Conservation (phyloP, 768 basidiomycete genomes). For the Phlebiopsis flavidoalba region DNA sequence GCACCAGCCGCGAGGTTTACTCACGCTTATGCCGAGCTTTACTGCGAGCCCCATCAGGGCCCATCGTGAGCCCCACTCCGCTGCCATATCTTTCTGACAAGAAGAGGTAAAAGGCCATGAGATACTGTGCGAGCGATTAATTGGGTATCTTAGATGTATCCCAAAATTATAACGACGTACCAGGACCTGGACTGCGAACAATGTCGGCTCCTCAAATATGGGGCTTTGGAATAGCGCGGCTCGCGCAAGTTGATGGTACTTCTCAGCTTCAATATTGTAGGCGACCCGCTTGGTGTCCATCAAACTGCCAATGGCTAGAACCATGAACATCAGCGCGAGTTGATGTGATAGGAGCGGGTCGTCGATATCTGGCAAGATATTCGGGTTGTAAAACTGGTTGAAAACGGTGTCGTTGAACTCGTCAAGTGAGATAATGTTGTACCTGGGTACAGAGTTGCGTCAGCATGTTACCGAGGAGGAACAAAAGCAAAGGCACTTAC, state of each 20-base stretch:
- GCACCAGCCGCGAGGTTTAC: conserved; percentile 15
- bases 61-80: conserved; percentile 58
- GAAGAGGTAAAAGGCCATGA: conserved; percentile 48
- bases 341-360: conserved; percentile 43
- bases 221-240: conserved; percentile 59
- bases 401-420: conserved; percentile 53
- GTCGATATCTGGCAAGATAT: conserved; percentile 36
- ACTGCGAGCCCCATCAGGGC: conserved; percentile 68
- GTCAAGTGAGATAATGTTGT: conserved; percentile 53
- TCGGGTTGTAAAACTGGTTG: conserved; percentile 46
- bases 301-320: conserved; percentile 59
- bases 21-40: conserved; percentile 64
- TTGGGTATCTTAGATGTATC: neutral
- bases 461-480: neutral
- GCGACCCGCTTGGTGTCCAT: conserved; percentile 54
- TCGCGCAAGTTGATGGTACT: conserved; percentile 55
- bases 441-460: conserved; percentile 35
- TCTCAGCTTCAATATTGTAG: conserved; percentile 52
- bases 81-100: conserved; percentile 36
- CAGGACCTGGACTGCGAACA: conserved; percentile 58
- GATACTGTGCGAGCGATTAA: conserved; percentile 34
- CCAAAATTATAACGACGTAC: conserved; percentile 39
- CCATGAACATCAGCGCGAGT: conserved; percentile 57
- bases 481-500: conserved; percentile 30
- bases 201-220: conserved; percentile 60